These are phyloP conservation scores for Neurospora sp. DNA, from an alignment of 2,329 filamentous ascomycete genomes.

Conservation along the genomic window DNA sequence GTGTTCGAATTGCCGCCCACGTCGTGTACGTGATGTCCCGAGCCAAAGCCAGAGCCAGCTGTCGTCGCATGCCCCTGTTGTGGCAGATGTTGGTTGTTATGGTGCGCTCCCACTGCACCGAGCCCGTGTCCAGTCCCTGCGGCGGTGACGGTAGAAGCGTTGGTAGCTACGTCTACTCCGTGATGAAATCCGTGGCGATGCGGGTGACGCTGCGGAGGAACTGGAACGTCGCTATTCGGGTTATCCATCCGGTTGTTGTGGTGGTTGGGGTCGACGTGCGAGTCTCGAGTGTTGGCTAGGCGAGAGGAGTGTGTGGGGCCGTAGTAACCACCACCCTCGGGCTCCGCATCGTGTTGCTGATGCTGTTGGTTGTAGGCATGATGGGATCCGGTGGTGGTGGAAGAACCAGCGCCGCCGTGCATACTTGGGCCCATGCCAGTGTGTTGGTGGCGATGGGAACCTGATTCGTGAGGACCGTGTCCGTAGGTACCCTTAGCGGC, in stretches of 20 bases:
- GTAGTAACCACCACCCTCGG: slow-evolving; percentile 10
- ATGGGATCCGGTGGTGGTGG: neutral
- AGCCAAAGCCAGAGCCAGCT: neutral
- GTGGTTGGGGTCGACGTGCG: slow-evolving; percentile 14
- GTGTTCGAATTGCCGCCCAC: neutral
- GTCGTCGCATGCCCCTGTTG: neutral
- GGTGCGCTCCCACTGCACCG: neutral
- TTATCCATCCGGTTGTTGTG: neutral
- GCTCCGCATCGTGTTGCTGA: neutral
- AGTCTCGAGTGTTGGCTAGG: slow-evolving; percentile 12
- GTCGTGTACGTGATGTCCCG: neutral
- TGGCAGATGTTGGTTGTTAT: neutral
- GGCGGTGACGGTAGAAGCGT: neutral
- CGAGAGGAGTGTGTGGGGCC: slow-evolving; percentile 12
- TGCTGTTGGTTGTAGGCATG: neutral
- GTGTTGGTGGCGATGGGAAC: slow-evolving; percentile 1
- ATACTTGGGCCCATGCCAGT: neutral
- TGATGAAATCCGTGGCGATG: neutral
- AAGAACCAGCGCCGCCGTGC: neutral
- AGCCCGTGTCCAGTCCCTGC: neutral
- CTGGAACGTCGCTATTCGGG: neutral
- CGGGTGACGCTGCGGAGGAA: neutral
- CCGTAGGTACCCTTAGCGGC: slow-evolving; percentile 9
- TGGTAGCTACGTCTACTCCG: neutral
- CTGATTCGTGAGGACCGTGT: slow-evolving; percentile 7